A percentile compares a stretch with the other conserved stretches of the same genome.
phyloP scores from a whole-genome alignment of 139 green algal species.

The Chlorella sorokiniana region DNA sequence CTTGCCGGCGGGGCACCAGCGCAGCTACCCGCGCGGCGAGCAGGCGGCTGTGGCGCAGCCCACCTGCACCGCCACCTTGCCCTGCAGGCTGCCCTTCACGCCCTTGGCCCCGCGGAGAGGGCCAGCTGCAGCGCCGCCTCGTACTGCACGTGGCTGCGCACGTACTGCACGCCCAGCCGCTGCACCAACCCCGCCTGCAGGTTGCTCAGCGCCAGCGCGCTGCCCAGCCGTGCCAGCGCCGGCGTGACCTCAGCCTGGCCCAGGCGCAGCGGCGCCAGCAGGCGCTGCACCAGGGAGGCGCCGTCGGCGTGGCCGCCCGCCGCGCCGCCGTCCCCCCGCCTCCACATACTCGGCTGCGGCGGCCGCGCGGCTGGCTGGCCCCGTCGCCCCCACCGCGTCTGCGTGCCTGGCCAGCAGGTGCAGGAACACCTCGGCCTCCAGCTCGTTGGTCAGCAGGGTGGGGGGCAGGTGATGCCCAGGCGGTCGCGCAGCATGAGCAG shows the following conservation, averaged over 20 bases:
- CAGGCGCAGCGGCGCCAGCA: conserved; percentile 68
- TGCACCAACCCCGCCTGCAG: conserved; percentile 44
- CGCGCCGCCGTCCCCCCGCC: conserved; percentile 43
- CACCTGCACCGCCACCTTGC: conserved; percentile 36
- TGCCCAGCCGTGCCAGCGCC: conserved; percentile 64
- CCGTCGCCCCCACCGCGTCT: conserved; percentile 14
- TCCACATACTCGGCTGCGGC: conserved; percentile 31
- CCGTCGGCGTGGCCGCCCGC: conserved; percentile 40
- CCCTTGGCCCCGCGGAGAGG: conserved; percentile 19
- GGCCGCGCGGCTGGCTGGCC: conserved; percentile 25
- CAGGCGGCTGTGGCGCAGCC: too few species aligned
- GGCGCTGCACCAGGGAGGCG: conserved; percentile 17
- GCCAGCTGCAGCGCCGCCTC: conserved; percentile 50
- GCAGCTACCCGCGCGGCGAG: neutral
- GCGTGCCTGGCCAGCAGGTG: conserved; percentile 67
- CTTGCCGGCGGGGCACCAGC: neutral
- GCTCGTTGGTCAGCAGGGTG: conserved; percentile 64
- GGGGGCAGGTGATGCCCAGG: conserved; percentile 53
- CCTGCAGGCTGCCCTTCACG: neutral
- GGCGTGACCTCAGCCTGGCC: conserved; percentile 67
- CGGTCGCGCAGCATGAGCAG: conserved; percentile 73
- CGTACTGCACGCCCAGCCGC: conserved; percentile 55
- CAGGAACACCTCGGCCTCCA: conserved; percentile 89
- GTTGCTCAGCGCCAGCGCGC: conserved; percentile 55
- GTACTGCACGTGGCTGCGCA: conserved; percentile 55